These are phyloP conservation scores for Mycena vulgaris DNA, from an alignment of 768 basidiomycete species.

Conservation along the genomic window DNA sequence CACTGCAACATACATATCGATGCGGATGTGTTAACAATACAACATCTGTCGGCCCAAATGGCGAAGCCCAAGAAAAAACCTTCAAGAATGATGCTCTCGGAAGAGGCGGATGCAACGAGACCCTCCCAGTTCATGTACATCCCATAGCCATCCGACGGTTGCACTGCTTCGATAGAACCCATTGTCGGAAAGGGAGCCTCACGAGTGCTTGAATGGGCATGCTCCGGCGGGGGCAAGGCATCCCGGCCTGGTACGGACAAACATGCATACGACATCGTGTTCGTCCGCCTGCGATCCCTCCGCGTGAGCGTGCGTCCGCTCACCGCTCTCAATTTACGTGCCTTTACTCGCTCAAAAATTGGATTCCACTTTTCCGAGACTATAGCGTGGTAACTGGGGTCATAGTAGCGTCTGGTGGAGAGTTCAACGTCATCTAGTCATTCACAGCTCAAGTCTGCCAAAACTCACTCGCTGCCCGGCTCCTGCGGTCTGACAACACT, in stretches of 20 bases:
- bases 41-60: too few species aligned
- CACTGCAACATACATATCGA: too few species aligned
- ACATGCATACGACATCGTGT: conserved; percentile 32
- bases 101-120: too few species aligned
- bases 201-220: conserved; percentile 24
- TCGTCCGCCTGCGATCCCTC: conserved; percentile 2
- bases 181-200: neutral
- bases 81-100: too few species aligned
- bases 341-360: conserved; percentile 25
- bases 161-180: neutral
- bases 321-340: neutral
- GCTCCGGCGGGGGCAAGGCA: conserved; percentile 22
- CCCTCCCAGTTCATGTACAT: neutral
- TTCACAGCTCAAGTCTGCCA: neutral
- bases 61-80: too few species aligned
- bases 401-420: conserved; percentile 2
- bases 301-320: neutral
- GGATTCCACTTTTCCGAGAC: conserved; percentile 28
- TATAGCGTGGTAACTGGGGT: neutral
- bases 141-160: neutral
- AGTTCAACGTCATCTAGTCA: neutral
- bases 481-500: conserved; percentile 15
- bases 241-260: conserved; percentile 15
- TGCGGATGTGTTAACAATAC: too few species aligned
- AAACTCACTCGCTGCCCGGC: conserved; percentile 15